Percentiles rank a stretch among this genome's conserved stretches.
Conservation (phyloP, 371 early-diverging fungal species). For the Mucor velutinosus region DNA sequence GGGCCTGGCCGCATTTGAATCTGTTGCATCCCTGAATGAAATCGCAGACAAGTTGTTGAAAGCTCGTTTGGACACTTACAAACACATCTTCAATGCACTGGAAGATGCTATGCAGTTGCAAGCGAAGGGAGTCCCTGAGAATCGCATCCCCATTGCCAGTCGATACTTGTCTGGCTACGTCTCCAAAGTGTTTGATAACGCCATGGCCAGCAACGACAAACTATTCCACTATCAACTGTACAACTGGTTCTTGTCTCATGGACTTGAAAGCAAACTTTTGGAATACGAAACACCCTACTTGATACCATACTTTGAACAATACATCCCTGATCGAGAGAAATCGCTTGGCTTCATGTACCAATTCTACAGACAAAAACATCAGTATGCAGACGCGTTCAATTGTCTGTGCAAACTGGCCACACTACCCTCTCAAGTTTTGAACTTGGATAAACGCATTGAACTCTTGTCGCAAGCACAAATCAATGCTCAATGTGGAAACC, state of each 20-base stretch:
- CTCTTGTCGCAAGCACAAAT: conserved; percentile 73
- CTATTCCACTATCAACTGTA: conserved; percentile 74
- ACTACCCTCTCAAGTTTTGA: conserved; percentile 28
- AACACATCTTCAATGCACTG: conserved; percentile 7
- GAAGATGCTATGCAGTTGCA: conserved; percentile 40
- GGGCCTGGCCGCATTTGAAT: conserved; percentile 50
- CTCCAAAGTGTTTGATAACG: conserved; percentile 38
- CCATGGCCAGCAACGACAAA: conserved; percentile 54
- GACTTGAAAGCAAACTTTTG: conserved; percentile 33
- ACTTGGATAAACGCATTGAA: conserved; percentile 61
- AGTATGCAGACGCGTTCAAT: conserved; percentile 68
- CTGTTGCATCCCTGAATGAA: conserved; percentile 6
- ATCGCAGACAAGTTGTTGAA: background rate
- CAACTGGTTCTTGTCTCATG: conserved; percentile 63
- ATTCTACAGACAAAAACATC: conserved; percentile 66
- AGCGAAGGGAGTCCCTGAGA: background rate
- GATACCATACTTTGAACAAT: conserved; percentile 67
- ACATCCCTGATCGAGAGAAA: conserved; percentile 51
- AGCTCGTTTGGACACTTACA: background rate
- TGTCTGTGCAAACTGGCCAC: conserved; percentile 67
- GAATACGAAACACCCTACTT: conserved; percentile 56
- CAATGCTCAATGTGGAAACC: conserved; percentile 64
- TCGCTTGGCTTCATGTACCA: conserved; percentile 72
- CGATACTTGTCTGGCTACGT: background rate
- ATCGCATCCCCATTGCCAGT: background rate